A percentile compares a stretch with the other conserved stretches of the same genome.
phyloP scores from a whole-genome alignment of 768 basidiomycete species.

The Hortiboletus flavorubellus region DNA sequence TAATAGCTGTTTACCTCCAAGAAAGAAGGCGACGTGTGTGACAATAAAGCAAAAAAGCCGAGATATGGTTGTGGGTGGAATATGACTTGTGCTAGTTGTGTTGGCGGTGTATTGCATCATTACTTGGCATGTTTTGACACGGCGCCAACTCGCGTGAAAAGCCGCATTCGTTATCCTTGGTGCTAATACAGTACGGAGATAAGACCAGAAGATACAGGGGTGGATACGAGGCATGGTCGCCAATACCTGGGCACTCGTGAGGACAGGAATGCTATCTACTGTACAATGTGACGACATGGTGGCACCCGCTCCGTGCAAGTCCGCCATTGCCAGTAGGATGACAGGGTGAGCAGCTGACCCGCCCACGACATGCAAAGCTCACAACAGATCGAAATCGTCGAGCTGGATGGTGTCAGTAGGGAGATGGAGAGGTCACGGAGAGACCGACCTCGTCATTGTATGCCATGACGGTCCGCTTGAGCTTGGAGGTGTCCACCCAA shows the following conservation, averaged over 20 bases:
- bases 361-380: constrained; percentile 11
- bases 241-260: neutral
- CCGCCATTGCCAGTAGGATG: neutral
- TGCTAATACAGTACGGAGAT: neutral
- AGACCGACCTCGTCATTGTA: constrained; percentile 90
- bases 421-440: neutral
- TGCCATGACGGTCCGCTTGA: constrained; percentile 90
- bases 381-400: constrained; percentile 92
- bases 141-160: constrained; percentile 23
- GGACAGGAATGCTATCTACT: neutral
- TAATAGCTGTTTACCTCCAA: constrained; percentile 9
- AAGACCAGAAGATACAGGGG: neutral
- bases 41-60: neutral
- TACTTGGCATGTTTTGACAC: constrained; percentile 10
- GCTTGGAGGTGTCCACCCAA: constrained; percentile 97
- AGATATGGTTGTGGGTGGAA: constrained; percentile 7
- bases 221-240: neutral
- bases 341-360: too few relatives aligned
- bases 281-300: neutral
- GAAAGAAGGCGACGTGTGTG: constrained; percentile 11
- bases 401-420: constrained; percentile 48
- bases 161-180: constrained; percentile 5
- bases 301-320: neutral
- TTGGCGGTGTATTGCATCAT: constrained; percentile 2
- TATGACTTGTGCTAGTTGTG: constrained; percentile 1